Conservation (phyloP, 768 basidiomycete species). For the Mycena indigotica region DNA sequence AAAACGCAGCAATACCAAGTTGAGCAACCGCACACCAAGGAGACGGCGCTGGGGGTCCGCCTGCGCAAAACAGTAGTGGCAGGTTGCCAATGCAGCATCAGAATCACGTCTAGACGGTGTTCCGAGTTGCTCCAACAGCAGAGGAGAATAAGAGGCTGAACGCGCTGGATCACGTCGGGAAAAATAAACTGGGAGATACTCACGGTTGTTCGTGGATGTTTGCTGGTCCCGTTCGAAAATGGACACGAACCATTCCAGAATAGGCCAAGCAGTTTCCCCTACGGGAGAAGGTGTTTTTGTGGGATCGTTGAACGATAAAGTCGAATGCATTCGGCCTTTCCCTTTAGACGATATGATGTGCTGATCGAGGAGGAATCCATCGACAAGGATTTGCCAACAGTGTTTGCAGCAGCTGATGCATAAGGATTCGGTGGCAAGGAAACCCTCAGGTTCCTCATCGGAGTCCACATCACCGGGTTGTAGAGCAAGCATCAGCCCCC, state of each 20-base stretch:
- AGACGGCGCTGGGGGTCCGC: conserved; percentile 19
- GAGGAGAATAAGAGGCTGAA: conserved; percentile 45
- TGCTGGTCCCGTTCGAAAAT: conserved; percentile 72
- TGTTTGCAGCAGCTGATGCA: conserved; percentile 56
- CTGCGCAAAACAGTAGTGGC: conserved; percentile 8
- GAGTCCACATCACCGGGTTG: conserved; percentile 33
- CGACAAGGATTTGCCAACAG: conserved; percentile 63
- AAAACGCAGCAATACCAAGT: conserved; percentile 9
- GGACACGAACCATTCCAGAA: conserved; percentile 68
- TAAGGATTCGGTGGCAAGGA: conserved; percentile 55
- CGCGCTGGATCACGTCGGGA: neutral
- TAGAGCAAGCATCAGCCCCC: conserved; percentile 53
- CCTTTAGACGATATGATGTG: conserved; percentile 34
- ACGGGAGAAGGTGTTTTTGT: conserved; percentile 33
- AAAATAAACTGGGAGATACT: no score
- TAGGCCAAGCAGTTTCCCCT: conserved; percentile 66
- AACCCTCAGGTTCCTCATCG: conserved; percentile 46
- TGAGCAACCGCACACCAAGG: conserved; percentile 21
- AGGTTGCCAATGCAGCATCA: conserved; percentile 50
- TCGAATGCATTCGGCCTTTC: conserved; percentile 35
- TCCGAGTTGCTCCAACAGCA: conserved; percentile 60
- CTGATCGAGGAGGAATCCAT: conserved; percentile 50
- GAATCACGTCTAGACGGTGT: conserved; percentile 57
- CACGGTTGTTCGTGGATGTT: conserved; percentile 14
- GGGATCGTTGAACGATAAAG: conserved; percentile 31